Evolutionary conservation across 805 yeast species (phyloP).

Genomic region (fission yeast (Schizosaccharomyces pombe)): DNA sequence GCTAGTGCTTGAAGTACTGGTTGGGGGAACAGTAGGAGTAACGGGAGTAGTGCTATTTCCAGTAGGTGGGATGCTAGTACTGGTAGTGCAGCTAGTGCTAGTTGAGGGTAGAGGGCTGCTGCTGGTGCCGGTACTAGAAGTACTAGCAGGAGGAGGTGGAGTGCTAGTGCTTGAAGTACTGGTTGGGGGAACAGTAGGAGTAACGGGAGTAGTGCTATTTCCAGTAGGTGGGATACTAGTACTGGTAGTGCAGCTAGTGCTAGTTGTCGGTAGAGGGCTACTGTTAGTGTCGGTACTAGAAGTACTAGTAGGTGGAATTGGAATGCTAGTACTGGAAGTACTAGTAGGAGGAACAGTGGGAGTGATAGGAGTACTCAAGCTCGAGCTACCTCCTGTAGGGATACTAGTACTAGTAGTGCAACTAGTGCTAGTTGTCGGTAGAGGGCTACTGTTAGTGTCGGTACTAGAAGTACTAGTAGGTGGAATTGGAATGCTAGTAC

Average conservation of each 20-base stretch:
- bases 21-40: neutral
- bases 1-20: too few species aligned
- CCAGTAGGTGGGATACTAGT: neutral
- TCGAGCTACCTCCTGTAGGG: neutral
- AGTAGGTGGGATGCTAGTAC: neutral
- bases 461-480: too few species aligned
- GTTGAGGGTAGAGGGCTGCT: neutral
- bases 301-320: too few species aligned
- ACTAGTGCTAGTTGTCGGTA: neutral
- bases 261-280: neutral
- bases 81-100: neutral
- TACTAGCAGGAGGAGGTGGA: too few species aligned
- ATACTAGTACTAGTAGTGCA: neutral
- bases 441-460: neutral
- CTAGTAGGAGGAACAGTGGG: neutral
- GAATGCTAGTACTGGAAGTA: too few species aligned
- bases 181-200: neutral
- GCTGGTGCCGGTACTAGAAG: neutral
- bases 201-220: neutral
- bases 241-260: neutral
- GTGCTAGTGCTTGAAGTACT: too few species aligned
- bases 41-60: neutral
- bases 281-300: neutral
- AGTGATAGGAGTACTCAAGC: neutral
- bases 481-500: too few species aligned